Base-by-base conservation (phyloP, 2,329 filamentous ascomycete genomes). In the Penicillium sp. region DNA sequence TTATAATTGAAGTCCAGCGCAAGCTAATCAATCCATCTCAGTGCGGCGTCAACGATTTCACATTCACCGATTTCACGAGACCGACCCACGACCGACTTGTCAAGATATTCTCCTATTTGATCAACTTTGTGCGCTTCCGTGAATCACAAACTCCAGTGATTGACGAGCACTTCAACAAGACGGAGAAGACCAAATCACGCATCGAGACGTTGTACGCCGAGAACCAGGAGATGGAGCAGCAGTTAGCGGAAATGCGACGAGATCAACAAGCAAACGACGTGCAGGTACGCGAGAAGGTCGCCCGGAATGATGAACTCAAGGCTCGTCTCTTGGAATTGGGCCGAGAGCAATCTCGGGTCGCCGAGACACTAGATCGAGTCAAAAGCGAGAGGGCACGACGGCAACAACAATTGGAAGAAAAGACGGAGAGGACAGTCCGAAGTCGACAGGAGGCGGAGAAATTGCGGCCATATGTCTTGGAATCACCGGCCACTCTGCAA, bases 61-160 rank as follows among this genome's bases (percentile, higher is more conserved):
- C 84, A 23, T 95, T 96, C 66, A 81, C 82, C 43, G 92, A 98
- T 62, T 72, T 98, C 4, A 90, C 93, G 61, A 84, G 84, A 61
- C 92, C 92, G 11, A 94, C 87, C 1, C 85, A 93, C 59, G 84
- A 86, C 41, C 84, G 92, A 30, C 76, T 96, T 10, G 84, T 90
- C 57, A 94, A 92, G 69, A 93, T 96, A 57, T 92, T 98, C 62
- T 94, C 86, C 49, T 95, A 95, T 66, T 78, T 96, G 48, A 98
- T 98, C 72, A 98, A 98, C 68, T 98, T 98, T 66, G 89, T 96
- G 51, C 82, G 92, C 36, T 98, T 96, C 68, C 84, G 92, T 54
- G 89, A 95, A 68, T 88, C 84, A 45, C 90, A 96, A 65, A 93
- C 88, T 1, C 72, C 73, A 26, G 80, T 92, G 18, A 95, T 96